These are phyloP conservation scores for Fraxinus latifolia DNA, from an alignment of 305 asterid species.

Conservation along the genomic window DNA sequence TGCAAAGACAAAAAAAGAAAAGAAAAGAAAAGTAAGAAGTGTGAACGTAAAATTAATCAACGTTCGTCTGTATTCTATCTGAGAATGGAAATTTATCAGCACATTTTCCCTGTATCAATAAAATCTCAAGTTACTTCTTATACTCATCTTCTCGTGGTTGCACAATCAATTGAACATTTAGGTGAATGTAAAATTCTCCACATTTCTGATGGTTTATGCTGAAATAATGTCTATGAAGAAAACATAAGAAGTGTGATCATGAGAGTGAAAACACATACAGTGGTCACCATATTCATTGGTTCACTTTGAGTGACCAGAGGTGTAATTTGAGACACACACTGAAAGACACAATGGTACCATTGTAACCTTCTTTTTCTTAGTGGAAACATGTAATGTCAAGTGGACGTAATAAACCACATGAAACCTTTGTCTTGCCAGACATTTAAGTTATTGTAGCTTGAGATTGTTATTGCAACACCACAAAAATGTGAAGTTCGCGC, in stretches of 20 bases:
- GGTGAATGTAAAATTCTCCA: neutral
- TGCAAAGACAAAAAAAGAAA: neutral
- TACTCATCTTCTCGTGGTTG: neutral
- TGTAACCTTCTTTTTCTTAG: neutral
- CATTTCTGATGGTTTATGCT: neutral
- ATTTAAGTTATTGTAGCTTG: neutral
- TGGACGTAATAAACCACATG: neutral
- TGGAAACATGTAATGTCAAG: neutral
- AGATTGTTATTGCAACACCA: neutral
- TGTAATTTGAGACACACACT: neutral
- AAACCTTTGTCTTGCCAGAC: neutral
- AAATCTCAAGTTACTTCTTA: neutral
- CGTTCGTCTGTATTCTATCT: neutral
- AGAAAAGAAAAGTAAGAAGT: neutral
- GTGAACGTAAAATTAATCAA: no score
- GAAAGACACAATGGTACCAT: neutral
- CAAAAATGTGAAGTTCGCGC: neutral
- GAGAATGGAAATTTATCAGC: neutral
- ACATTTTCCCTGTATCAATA: neutral
- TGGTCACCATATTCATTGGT: neutral
- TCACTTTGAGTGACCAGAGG: neutral
- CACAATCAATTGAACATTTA: neutral
- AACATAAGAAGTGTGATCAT: neutral
- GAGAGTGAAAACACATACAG: neutral
- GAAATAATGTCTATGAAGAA: neutral